Conservation (phyloP, 1,284 basidiomycete species). For the Leccinum ponderosum region DNA sequence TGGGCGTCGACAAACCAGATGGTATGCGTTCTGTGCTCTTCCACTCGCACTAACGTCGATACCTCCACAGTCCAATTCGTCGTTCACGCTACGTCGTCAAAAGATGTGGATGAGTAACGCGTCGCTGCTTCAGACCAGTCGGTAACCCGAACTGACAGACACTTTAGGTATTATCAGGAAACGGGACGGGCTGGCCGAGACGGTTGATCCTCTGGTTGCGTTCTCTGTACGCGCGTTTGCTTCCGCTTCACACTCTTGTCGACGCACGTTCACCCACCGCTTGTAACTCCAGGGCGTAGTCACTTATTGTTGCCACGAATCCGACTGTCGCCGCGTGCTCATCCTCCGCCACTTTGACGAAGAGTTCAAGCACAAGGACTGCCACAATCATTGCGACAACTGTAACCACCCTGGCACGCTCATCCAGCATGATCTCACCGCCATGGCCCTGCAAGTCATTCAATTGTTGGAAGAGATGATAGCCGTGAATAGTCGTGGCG, state of each 20-base stretch:
- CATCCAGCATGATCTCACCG: conserved; percentile 52
- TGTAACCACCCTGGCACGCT: conserved; percentile 54
- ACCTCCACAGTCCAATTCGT: conserved; percentile 67
- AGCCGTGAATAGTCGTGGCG: conserved; percentile 32
- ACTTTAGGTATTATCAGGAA: conserved; percentile 75
- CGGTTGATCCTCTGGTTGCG: conserved; percentile 62
- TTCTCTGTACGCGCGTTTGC: conserved; percentile 45
- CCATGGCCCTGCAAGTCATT: conserved; percentile 48
- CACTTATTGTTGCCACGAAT: conserved; percentile 78
- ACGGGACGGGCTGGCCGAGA: conserved; percentile 86
- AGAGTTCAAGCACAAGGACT: conserved; percentile 57
- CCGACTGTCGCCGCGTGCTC: conserved; percentile 86
- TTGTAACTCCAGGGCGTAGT: conserved; percentile 49
- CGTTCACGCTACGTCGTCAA: conserved; percentile 73
- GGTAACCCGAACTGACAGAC: conserved; percentile 3
- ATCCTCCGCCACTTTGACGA: conserved; percentile 78
- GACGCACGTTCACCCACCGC: not conserved
- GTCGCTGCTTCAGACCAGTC: not conserved
- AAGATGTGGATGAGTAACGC: conserved; percentile 62
- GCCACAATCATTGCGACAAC: conserved; percentile 74
- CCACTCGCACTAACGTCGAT: not conserved
- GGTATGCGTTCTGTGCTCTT: conserved; percentile 40
- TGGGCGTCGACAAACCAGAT: conserved; percentile 95
- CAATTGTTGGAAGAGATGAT: conserved; percentile 53
- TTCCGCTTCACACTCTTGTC: not conserved